Percentiles rank a stretch among this genome's conserved stretches.
Evolutionary conservation across 306 rosid species (phyloP).

Genomic region (Lathyrus sativus): DNA sequence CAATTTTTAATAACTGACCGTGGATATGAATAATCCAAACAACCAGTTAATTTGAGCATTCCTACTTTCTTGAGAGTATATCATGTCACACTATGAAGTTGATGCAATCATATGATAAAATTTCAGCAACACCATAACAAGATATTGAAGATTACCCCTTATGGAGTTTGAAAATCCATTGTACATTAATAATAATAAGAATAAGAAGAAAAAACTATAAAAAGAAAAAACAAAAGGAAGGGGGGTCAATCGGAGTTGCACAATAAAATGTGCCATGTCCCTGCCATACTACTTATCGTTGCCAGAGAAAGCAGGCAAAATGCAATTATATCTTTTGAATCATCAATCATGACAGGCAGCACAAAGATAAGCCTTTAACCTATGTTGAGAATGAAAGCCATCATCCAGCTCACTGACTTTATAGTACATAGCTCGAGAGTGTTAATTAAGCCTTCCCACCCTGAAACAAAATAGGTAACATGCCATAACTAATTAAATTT

Average conservation of each 20-base stretch:
- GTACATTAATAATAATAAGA: slow-evolving; percentile 24
- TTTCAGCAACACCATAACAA: slow-evolving; percentile 21
- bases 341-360: slow-evolving; percentile 34
- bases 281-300: slow-evolving; percentile 32
- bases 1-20: too few relatives aligned
- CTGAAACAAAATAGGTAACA: slow-evolving; percentile 35
- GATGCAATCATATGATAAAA: slow-evolving; percentile 24
- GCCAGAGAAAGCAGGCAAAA: slow-evolving; percentile 32
- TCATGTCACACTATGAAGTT: background rate
- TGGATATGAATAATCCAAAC: too few relatives aligned
- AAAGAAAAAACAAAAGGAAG: background rate
- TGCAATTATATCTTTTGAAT: slow-evolving; percentile 34
- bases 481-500: slow-evolving; percentile 9
- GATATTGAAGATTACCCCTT: slow-evolving; percentile 32
- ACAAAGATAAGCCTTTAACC: slow-evolving; percentile 34
- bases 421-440: slow-evolving; percentile 6
- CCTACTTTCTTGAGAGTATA: too few relatives aligned
- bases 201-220: background rate
- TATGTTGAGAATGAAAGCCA: slow-evolving; percentile 34
- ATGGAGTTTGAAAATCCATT: slow-evolving; percentile 35
- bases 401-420: slow-evolving; percentile 29
- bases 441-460: slow-evolving; percentile 45
- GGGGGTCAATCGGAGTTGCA: slow-evolving; percentile 39
- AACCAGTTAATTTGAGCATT: too few relatives aligned
- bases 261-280: slow-evolving; percentile 32